Base-by-base conservation (phyloP, 805 yeast genomes). In the Saccharomycopsis oosterbeekiorum region DNA sequence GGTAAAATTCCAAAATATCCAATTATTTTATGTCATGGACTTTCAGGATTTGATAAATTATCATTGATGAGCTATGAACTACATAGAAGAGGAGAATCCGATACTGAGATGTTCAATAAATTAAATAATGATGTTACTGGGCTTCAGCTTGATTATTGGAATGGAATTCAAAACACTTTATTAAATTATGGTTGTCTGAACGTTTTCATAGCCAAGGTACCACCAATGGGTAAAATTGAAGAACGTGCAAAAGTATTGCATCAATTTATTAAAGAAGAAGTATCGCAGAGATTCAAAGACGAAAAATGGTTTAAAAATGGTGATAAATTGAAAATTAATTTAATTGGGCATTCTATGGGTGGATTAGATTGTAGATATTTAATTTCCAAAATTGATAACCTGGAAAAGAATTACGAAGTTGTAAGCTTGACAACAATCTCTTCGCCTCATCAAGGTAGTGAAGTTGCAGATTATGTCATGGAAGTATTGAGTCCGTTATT, bases 321-420 rank as follows among this genome's bases (percentile, higher is more conserved):
- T 29, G 64, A 65, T 11, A 66, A 67, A 12, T 65, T 83, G 21
- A 84, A 83, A 62, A 78, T 91, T 15, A 92, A 92, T 68, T 70
- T 91, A 54, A 77, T 91, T 29, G 94, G 94, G 5, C 97, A 91
- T 70, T 89, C 97, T 0, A 90, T 91, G 97, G 97, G 97, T 4
- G 97, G 97, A 0, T 74, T 91, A 37, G 97, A 92, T 69, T 82
- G 91, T 40, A 74, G 97, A 58, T 89, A 84, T 69, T 71, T 92
- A 65, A 87, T 90, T 1, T 78, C 88, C 0, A 75, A 80, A 57
- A 69, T 87, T 2, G 71, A 76, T 56, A 74, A 70, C 62, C 58
- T 68, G 54, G 66, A 78, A 29, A 69, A 74, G 41, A 73, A 78
- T 53, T 85, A 82, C 66, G 74, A 82, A 66, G 86, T 92, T 9